Percentiles rank a stretch among this genome's conserved stretches.
Conservation (phyloP, 257 asterid species). For the Anisodus tanguticus region DNA sequence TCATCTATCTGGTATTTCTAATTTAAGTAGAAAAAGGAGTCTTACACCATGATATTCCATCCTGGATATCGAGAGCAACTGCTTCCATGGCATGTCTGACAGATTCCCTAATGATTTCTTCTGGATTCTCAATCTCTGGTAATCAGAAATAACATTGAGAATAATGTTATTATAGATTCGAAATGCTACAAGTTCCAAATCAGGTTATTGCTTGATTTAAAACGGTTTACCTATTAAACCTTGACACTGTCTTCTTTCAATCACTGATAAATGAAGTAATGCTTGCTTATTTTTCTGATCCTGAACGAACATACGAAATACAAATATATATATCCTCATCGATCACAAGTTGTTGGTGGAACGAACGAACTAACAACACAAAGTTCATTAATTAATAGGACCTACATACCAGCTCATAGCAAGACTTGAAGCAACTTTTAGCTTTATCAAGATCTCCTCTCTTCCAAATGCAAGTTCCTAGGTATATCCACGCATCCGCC, state of each 20-base stretch:
- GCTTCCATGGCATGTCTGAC: conserved; percentile 86
- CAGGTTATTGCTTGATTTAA: not conserved
- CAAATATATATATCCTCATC: not conserved
- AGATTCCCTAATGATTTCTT: conserved; percentile 74
- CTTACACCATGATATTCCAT: conserved; percentile 95
- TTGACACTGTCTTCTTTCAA: not conserved
- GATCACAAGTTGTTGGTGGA: no score
- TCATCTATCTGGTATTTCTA: not conserved
- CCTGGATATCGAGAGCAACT: conserved; percentile 73
- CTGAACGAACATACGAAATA: not conserved
- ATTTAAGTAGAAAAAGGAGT: not conserved
- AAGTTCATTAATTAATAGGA: no score
- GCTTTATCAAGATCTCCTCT: not conserved
- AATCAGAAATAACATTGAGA: not conserved
- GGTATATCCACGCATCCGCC: not conserved
- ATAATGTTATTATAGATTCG: not conserved
- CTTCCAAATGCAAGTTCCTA: not conserved
- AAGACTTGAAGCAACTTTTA: not conserved
- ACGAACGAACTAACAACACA: no score
- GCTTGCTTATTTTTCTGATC: not conserved
- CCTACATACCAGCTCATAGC: not conserved
- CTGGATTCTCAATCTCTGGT: conserved; percentile 70
- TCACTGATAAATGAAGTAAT: not conserved
- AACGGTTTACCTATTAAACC: not conserved
- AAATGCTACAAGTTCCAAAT: not conserved